A percentile compares a stretch with the other conserved stretches of the same genome.
Evolutionary conservation across 345 rosid genomes (phyloP).

Genomic region (Gossypium longicalyx): DNA sequence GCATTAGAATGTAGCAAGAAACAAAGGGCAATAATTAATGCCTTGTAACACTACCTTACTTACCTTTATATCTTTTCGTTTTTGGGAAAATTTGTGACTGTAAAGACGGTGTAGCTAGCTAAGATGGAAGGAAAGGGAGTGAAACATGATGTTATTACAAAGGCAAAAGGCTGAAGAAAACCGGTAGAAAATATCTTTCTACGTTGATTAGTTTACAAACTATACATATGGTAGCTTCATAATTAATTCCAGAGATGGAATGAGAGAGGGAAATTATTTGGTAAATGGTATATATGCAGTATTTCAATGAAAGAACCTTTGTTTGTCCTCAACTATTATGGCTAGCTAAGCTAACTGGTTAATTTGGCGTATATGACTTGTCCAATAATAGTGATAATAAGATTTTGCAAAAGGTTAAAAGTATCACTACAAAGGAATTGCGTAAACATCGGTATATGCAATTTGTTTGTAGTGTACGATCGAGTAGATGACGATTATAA

Average conservation of each 20-base stretch:
- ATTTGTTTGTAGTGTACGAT: too few relatives aligned
- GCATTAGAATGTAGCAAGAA: constrained; percentile 59
- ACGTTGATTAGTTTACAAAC: constrained; percentile 4
- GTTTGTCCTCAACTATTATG: background rate
- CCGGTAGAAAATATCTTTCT: constrained; percentile 16
- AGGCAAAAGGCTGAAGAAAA: constrained; percentile 37
- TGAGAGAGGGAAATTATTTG: background rate
- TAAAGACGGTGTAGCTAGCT: background rate
- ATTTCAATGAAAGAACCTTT: background rate
- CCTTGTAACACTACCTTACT: constrained; percentile 45
- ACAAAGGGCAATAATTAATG: constrained; percentile 50
- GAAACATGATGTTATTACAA: constrained; percentile 40
- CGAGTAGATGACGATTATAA: background rate
- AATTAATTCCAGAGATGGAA: background rate
- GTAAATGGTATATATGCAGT: too few relatives aligned
- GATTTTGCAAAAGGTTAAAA: too few relatives aligned
- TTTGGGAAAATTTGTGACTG: constrained; percentile 14
- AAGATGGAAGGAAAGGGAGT: constrained; percentile 16
- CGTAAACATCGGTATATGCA: too few relatives aligned
- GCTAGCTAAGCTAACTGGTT: background rate
- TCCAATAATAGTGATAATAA: background rate
- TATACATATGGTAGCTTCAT: background rate
- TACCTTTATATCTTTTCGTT: background rate
- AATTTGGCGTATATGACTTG: background rate
- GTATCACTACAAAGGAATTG: too few relatives aligned